Evolutionary conservation across 441 rosid genomes (phyloP), one percentile per base, ranked within the genome.

Genomic region (Populus hybrid): DNA sequence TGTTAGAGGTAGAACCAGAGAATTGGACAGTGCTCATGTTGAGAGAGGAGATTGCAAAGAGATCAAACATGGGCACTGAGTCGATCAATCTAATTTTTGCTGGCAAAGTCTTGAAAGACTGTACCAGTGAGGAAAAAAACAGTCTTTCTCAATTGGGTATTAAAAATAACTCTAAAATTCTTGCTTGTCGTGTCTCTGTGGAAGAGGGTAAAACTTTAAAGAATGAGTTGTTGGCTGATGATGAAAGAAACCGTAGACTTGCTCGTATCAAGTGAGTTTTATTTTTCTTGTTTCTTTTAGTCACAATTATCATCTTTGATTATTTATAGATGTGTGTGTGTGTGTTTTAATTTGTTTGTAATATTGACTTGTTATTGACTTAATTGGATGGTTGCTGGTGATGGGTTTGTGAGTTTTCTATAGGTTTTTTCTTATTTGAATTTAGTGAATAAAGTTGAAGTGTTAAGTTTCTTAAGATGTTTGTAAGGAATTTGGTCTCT

Each of bases 21-120:
- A 84, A 77, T n/a, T 93, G 96, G 99, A 88, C 93, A 18, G 85
- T 92, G 50, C 74, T 77, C 68, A 89, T 87, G 94, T 77, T 95
- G 82, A 88, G 92, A 85, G 88, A 85, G 23, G 98, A 93, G 86
- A 87, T 95, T 0, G 93, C 95, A 5, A 85, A 83, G 79, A 89
- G 91, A 83, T 92, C 95, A 18, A 84, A 75, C 74, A 74, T 87
- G 59, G 75, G 73, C 67, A 82, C 93, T 10, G 87, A 83, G 9
- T 87, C 93, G 11, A 85, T 94, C 87, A 92, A 90, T 75, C 87
- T 94, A 66, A 94, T 91, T 23, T 88, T 81, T 78, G 88, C 92
- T 2, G 99, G 96, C 1, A 93, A 84, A 81, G 86, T 94, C 61
- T 83, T 94, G 66, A 87, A 82, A 79, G 93, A 88, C 57, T 92